Base-by-base conservation (phyloP, 768 basidiomycete genomes). In the Exidia glandulosa region DNA sequence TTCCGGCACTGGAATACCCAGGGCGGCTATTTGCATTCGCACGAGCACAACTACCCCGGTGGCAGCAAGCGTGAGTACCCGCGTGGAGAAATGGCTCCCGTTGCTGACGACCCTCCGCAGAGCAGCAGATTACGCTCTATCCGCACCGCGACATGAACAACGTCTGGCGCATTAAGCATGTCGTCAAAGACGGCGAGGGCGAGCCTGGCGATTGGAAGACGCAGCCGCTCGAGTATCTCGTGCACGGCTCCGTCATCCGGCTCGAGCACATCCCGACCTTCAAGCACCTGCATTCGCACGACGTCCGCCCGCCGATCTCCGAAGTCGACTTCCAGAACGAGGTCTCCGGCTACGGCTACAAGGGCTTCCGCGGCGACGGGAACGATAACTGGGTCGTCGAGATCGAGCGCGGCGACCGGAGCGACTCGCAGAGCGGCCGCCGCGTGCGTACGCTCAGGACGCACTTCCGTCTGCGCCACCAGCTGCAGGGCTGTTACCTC, bases 281-380 rank as follows among this genome's bases (percentile, higher is more conserved):
- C 63, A 95, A 91, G 69, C 81, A 85, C 61, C 81, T 99, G 2
- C 96, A 99, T 76, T 93, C 91, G 52, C 96, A 99, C 73, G 96
- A 98, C 65, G 74, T 88, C 65, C 88, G 96, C 27, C 93, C 96
- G 3, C 93, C 94, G 19, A 85, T 99, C 14, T 92, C 90, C 32
- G 96, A 99, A 52, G 95, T 97, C 52, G 96, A 99, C 66, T 99
- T 97, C 77, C 96, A 99, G 76, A 95, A 98, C 68, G 96, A 99
- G 70, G 94, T 98, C 1, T 94, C 93, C 2, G 92, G 78, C 0
- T 99, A 99, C 67, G 96, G 96, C 1, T 84, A 89, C 78, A 74
- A 85, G 0, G 89, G 87, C 0, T 97, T 88, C 69, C 74, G 71
- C 0, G 95, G 95, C 14, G 95, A 97, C 67, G 80, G 85, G 50